A percentile compares a stretch with the other conserved stretches of the same genome.
Evolutionary conservation across 345 rosid genomes (phyloP).

Genomic region (Mercurialis annua): DNA sequence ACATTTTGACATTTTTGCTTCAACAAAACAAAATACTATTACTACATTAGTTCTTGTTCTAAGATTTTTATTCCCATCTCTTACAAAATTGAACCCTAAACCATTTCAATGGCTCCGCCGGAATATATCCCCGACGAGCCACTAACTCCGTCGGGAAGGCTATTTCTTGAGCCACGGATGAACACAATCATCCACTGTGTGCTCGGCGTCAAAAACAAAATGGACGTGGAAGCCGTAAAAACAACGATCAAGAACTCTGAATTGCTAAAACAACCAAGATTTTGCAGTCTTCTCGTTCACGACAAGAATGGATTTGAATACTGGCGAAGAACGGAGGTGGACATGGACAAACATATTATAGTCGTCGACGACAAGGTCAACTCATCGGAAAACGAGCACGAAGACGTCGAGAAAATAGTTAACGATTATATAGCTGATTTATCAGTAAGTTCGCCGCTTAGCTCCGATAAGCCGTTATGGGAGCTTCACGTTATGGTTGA

Average conservation of each 20-base stretch:
- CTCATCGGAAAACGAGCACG: neutral
- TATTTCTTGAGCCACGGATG: conserved; percentile 45
- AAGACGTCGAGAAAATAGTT: conserved; percentile 17
- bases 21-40: no score
- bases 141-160: conserved; percentile 50
- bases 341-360: conserved; percentile 38
- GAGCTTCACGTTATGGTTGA: conserved; percentile 43
- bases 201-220: conserved; percentile 30
- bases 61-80: no score
- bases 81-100: no score
- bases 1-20: no score
- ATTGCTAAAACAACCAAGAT: conserved; percentile 51
- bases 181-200: conserved; percentile 49
- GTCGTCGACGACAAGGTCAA: conserved; percentile 13
- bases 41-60: no score
- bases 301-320: conserved; percentile 42
- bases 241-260: conserved; percentile 24
- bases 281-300: conserved; percentile 45
- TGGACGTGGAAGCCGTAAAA: conserved; percentile 32
- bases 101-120: conserved; percentile 12
- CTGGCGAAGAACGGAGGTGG: conserved; percentile 47
- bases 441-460: conserved; percentile 35
- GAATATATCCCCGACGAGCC: conserved; percentile 36
- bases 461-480: conserved; percentile 53
- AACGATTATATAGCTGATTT: conserved; percentile 49